Percentiles rank a stretch among this genome's conserved stretches.
Evolutionary conservation across 1,284 basidiomycete species (phyloP).

Genomic region (Papiliotrema nemorosa): DNA sequence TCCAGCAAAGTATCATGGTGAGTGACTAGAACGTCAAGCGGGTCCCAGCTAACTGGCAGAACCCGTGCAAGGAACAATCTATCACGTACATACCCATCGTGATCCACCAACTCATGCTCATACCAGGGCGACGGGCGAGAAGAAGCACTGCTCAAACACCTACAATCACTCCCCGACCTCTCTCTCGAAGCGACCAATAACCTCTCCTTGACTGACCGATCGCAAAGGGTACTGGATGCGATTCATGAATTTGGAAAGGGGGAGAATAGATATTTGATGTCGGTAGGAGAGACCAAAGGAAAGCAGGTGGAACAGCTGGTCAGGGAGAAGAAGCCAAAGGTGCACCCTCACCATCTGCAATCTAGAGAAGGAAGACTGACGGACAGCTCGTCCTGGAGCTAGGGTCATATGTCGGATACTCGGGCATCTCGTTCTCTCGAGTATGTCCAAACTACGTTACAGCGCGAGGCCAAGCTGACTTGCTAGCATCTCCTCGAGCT

Average conservation of each 20-base stretch:
- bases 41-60: conserved; percentile 14
- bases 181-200: conserved; percentile 13
- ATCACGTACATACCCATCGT: conserved; percentile 23
- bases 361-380: neutral
- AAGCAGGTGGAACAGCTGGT: conserved; percentile 33
- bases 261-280: conserved; percentile 42
- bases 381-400: conserved; percentile 36
- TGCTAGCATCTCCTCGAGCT: conserved; percentile 26
- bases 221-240: conserved; percentile 37
- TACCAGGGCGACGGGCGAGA: conserved; percentile 35
- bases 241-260: conserved; percentile 42
- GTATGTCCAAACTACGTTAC: conserved; percentile 16
- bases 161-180: conserved; percentile 23
- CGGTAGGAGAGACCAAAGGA: conserved; percentile 41
- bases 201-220: conserved; percentile 24
- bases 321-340: conserved; percentile 34
- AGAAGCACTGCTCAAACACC: conserved; percentile 33
- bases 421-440: conserved; percentile 37
- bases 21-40: conserved; percentile 5
- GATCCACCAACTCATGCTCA: neutral
- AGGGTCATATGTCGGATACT: conserved; percentile 41
- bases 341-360: conserved; percentile 7
- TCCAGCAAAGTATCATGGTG: conserved; percentile 36
- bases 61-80: conserved; percentile 40
- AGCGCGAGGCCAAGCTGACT: neutral